phyloP scores from a whole-genome alignment of 2,329 filamentous ascomycete genomes.

The Claviceps humidiphila region DNA sequence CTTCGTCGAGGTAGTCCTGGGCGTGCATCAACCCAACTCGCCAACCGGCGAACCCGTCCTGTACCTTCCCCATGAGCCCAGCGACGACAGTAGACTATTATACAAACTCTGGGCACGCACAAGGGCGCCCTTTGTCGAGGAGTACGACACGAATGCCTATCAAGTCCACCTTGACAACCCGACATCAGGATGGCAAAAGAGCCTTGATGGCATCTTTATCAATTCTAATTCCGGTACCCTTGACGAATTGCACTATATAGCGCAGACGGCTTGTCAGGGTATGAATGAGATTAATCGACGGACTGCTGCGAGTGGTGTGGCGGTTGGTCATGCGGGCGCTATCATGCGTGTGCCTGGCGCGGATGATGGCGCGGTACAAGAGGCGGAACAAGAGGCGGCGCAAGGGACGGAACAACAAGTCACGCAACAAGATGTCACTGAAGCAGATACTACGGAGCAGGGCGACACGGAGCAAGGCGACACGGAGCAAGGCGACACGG shows the following conservation, averaged over 20 bases:
- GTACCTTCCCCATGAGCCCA: slow-evolving; percentile 18
- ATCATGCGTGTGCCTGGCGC: slow-evolving; percentile 7
- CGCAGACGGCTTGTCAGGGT: slow-evolving; percentile 28
- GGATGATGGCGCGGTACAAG: slow-evolving; percentile 5
- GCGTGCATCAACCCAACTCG: slow-evolving; percentile 24
- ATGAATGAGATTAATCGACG: slow-evolving; percentile 29
- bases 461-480: too few relatives aligned
- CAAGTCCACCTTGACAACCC: slow-evolving; percentile 23
- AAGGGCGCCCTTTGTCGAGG: slow-evolving; percentile 15
- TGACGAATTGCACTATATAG: slow-evolving; percentile 30
- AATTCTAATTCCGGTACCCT: slow-evolving; percentile 31
- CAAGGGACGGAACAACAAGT: neutral
- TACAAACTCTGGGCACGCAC: slow-evolving; percentile 14
- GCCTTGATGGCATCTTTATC: slow-evolving; percentile 30
- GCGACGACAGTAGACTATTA: slow-evolving; percentile 15
- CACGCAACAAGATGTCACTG: too few relatives aligned
- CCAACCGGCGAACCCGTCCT: slow-evolving; percentile 20
- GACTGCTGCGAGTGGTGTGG: slow-evolving; percentile 16
- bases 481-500: too few relatives aligned
- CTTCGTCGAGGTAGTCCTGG: slow-evolving; percentile 32
- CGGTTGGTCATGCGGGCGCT: slow-evolving; percentile 20
- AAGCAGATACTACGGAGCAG: too few relatives aligned
- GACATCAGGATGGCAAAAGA: slow-evolving; percentile 28
- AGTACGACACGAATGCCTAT: slow-evolving; percentile 24
- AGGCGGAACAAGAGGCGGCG: neutral